Base-by-base conservation (phyloP, 2,329 filamentous ascomycete species). In the Penicillium palitans region DNA sequence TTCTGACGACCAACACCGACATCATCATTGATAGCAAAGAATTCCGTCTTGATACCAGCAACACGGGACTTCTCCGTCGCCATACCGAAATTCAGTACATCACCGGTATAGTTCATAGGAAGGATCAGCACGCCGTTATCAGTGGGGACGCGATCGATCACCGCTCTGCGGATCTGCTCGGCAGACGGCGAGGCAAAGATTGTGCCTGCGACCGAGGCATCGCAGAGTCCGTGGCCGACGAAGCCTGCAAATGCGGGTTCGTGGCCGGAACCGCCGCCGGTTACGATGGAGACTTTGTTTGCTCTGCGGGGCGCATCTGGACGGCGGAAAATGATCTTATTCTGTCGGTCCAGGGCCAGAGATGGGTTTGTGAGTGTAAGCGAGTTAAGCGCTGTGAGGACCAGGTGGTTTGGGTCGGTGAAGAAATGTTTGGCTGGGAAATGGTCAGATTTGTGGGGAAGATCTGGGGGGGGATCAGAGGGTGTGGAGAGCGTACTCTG, bases 51-150 rank as follows among this genome's bases (percentile, higher is more conserved):
- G 25, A 91, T 76, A 0, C 91, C 93, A 0, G 86, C 85, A 1
- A 91, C 91, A 58, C 89, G 88, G 17, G 92, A 92, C 79, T 96
- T 96, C 76, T 97, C 93, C 9, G 95, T 90, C 0, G 89, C 93
- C 84, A 97, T 89, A 55, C 92, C 93, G 72, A 97, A 97, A 78
- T 96, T 96, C 66, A 97, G 83, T 54, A 96, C 85, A 73, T 93
- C 90, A 39, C 90, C 90, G 1, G 91, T 96, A 76, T 96, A 96
- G 75, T 97, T 97, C 90, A 96, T 96, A 31, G 96, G 90, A 6
- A 93, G 88, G n/a, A 96, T 89, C 41, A 97, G 75, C 1, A 96
- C 89, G 25, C 93, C 93, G 61, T 85, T 84, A 45, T 84, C 81
- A 4, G 83, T 83, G 60, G 90, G 86, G 3, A 96, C 89, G 21